Conservation (phyloP, 805 yeast genomes). For the Pichia ethanolica region DNA sequence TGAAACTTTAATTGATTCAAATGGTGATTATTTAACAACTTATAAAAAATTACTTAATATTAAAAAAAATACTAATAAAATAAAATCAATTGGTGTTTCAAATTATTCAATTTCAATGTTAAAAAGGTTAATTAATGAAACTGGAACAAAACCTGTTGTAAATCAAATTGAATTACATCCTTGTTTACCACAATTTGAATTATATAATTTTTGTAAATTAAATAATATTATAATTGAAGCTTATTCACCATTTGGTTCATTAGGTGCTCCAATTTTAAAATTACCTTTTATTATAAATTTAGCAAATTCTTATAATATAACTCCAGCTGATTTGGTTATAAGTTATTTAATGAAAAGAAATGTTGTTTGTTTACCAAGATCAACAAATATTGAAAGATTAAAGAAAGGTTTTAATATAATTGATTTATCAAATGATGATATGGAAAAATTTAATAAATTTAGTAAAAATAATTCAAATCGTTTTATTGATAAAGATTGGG, state of each 20-base stretch:
- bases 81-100: constrained; percentile 70
- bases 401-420: constrained; percentile 30
- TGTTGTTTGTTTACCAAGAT: constrained; percentile 34
- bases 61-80: constrained; percentile 50
- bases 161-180: constrained; percentile 79
- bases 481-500: not conserved
- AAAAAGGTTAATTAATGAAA: constrained; percentile 44
- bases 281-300: constrained; percentile 36
- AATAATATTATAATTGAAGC: constrained; percentile 61
- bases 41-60: constrained; percentile 58
- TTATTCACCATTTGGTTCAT: constrained; percentile 70
- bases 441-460: not conserved
- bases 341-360: constrained; percentile 56
- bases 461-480: not conserved
- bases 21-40: no score
- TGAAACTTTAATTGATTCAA: constrained; percentile 39
- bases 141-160: constrained; percentile 50
- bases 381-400: constrained; percentile 27
- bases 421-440: constrained; percentile 30
- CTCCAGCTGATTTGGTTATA: constrained; percentile 45
- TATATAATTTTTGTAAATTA: constrained; percentile 43
- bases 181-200: constrained; percentile 55
- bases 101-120: constrained; percentile 56
- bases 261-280: constrained; percentile 44
- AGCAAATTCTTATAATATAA: constrained; percentile 36